Conservation (phyloP, 2,329 filamentous ascomycete genomes). For the Pseudocercospora vitis region DNA sequence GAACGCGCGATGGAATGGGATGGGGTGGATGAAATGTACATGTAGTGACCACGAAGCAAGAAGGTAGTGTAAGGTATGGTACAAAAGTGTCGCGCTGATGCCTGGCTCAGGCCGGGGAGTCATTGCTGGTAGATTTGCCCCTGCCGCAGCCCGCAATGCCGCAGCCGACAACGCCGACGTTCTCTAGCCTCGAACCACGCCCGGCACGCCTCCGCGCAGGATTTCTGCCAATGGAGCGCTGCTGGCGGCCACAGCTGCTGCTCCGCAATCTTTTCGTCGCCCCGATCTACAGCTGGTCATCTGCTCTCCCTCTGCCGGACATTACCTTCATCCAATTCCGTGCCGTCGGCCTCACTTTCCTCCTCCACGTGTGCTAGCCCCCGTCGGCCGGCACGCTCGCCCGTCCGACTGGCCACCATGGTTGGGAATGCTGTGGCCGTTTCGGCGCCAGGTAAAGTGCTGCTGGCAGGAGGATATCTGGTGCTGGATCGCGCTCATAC, state of each 20-base stretch:
- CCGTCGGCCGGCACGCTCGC: constrained; percentile 20
- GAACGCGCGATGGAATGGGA: constrained; percentile 66
- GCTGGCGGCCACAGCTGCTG: background rate
- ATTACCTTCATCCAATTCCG: constrained; percentile 7
- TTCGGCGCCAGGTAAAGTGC: constrained; percentile 93
- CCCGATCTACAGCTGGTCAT: constrained; percentile 8
- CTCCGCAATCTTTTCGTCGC: background rate
- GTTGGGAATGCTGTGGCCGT: constrained; percentile 47
- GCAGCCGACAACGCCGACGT: background rate
- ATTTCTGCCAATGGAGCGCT: background rate
- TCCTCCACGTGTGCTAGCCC: constrained; percentile 10
- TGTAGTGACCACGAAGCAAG: too few species aligned
- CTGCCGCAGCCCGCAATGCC: background rate
- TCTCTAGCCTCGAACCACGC: too few species aligned
- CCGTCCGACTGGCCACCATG: constrained; percentile 25
- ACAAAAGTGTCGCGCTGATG: background rate
- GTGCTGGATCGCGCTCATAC: constrained; percentile 87
- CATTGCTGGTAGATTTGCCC: too few species aligned
- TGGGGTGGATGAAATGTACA: too few species aligned
- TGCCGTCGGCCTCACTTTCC: constrained; percentile 9
- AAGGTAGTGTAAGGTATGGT: too few species aligned
- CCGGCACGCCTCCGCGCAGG: background rate
- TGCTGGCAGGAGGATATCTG: constrained; percentile 91
- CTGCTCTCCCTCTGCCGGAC: constrained; percentile 12
- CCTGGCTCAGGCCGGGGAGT: too few species aligned